These are phyloP conservation scores for Chloranthus sessilifolius DNA, from an alignment of 164 flowering plant genomes.

Conservation along the genomic window DNA sequence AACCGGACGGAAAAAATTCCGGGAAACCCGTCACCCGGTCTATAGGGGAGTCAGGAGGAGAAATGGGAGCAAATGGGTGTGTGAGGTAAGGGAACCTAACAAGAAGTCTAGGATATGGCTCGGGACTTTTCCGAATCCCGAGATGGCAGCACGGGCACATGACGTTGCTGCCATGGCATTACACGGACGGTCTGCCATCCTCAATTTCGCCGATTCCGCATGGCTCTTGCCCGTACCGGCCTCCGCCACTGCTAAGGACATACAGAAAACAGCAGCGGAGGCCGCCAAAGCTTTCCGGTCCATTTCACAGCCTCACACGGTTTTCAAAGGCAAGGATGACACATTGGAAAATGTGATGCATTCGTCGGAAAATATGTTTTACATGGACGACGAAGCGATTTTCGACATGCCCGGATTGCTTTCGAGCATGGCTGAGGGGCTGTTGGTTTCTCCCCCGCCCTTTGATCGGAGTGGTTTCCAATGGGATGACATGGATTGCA, in stretches of 20 bases:
- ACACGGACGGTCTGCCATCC: slow-evolving; percentile 19
- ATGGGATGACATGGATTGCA: slow-evolving; percentile 25
- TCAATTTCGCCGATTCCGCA: slow-evolving; percentile 22
- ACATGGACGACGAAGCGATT: not conserved
- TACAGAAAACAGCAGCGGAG: slow-evolving; percentile 16
- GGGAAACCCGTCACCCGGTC: slow-evolving; percentile 73
- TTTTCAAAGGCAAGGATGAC: not conserved
- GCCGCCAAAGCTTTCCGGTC: slow-evolving; percentile 19
- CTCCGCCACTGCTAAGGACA: slow-evolving; percentile 17
- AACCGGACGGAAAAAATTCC: slow-evolving; percentile 68
- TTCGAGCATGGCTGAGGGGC: slow-evolving; percentile 33
- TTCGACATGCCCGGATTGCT: not conserved
- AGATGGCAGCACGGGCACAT: slow-evolving; percentile 32
- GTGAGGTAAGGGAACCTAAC: slow-evolving; percentile 54
- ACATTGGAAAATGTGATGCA: not conserved
- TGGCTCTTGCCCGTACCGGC: slow-evolving; percentile 18
- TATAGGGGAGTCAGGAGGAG: slow-evolving; percentile 56
- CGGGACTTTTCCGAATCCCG: slow-evolving; percentile 44
- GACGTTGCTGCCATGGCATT: slow-evolving; percentile 30
- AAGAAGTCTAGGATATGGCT: slow-evolving; percentile 55
- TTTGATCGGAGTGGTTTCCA: slow-evolving; percentile 8
- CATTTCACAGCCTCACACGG: not conserved
- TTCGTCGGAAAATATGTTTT: slow-evolving; percentile 3
- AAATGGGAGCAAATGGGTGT: slow-evolving; percentile 45
- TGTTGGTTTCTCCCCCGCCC: slow-evolving; percentile 29